Evolutionary conservation across 306 rosid genomes (phyloP).

Genomic region (Fagus sylvatica): DNA sequence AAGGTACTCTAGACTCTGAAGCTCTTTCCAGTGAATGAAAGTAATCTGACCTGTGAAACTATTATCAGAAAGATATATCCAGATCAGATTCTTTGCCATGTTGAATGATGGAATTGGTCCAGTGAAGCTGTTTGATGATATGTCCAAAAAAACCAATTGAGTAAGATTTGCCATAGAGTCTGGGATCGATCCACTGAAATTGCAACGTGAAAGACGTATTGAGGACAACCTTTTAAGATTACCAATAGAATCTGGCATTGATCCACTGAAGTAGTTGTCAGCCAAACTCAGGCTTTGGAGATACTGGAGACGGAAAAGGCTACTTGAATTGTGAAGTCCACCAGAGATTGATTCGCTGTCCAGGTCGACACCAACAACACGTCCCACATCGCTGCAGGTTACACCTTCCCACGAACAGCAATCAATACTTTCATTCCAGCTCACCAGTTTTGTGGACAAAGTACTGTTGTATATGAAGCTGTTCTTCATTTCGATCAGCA

Average conservation of each 20-base stretch:
- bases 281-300: slow-evolving; percentile 36
- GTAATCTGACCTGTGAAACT: slow-evolving; percentile 16
- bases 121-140: slow-evolving; percentile 31
- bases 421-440: slow-evolving; percentile 34
- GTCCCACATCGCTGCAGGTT: slow-evolving; percentile 28
- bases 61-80: slow-evolving; percentile 25
- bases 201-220: slow-evolving; percentile 28
- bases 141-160: slow-evolving; percentile 28
- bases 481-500: slow-evolving; percentile 47
- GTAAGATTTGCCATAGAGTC: slow-evolving; percentile 28
- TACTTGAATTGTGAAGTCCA: slow-evolving; percentile 29
- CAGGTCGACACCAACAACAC: slow-evolving; percentile 35
- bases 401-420: slow-evolving; percentile 60
- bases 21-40: slow-evolving; percentile 23
- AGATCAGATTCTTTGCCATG: slow-evolving; percentile 24
- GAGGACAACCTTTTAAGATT: slow-evolving; percentile 24
- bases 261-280: slow-evolving; percentile 27
- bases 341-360: slow-evolving; percentile 33
- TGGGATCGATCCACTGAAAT: slow-evolving; percentile 35
- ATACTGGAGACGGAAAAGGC: slow-evolving; percentile 29
- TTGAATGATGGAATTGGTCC: slow-evolving; percentile 44
- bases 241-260: slow-evolving; percentile 15
- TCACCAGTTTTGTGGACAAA: slow-evolving; percentile 20
- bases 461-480: neutral
- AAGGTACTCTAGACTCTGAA: slow-evolving; percentile 5